phyloP scores from a whole-genome alignment of 106 monocot species.

The Allium fistulosum region DNA sequence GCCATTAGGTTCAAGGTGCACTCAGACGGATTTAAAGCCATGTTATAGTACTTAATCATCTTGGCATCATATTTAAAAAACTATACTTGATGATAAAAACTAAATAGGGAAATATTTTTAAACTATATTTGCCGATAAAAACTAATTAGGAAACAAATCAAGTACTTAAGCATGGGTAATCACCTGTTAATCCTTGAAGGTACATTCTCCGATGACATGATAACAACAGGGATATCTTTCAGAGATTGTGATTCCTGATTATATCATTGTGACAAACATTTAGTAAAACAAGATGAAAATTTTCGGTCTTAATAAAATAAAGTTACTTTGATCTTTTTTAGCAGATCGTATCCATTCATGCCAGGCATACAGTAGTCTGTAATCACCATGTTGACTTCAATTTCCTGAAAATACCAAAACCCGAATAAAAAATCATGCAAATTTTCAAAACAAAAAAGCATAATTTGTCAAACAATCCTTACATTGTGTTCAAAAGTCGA shows the following conservation, averaged over 20 bases:
- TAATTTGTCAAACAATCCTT: not conserved
- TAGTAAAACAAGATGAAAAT: not conserved
- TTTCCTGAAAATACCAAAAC: constrained; percentile 12
- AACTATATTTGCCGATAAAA: too few relatives aligned
- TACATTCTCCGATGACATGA: constrained; percentile 95
- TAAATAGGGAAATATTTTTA: too few relatives aligned
- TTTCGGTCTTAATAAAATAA: too few relatives aligned
- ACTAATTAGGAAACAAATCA: too few relatives aligned
- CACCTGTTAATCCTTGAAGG: constrained; percentile 84
- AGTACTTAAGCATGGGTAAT: not conserved
- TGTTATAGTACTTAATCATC: too few relatives aligned
- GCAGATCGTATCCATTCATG: constrained; percentile 90
- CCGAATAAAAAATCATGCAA: constrained; percentile 1
- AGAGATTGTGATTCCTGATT: constrained; percentile 60
- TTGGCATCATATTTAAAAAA: too few relatives aligned
- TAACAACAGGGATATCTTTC: constrained; percentile 87
- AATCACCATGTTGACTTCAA: constrained; percentile 66
- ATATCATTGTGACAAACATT: not conserved
- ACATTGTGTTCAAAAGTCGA: constrained; percentile 6
- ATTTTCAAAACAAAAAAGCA: not conserved
- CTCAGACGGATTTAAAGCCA: too few relatives aligned
- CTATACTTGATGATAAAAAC: too few relatives aligned
- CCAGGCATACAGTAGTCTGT: constrained; percentile 96
- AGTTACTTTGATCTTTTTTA: constrained; percentile 80
- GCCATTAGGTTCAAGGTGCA: too few relatives aligned